Base-by-base conservation (phyloP, 2,329 filamentous ascomycete genomes). In the Akanthomyces lecanii region DNA sequence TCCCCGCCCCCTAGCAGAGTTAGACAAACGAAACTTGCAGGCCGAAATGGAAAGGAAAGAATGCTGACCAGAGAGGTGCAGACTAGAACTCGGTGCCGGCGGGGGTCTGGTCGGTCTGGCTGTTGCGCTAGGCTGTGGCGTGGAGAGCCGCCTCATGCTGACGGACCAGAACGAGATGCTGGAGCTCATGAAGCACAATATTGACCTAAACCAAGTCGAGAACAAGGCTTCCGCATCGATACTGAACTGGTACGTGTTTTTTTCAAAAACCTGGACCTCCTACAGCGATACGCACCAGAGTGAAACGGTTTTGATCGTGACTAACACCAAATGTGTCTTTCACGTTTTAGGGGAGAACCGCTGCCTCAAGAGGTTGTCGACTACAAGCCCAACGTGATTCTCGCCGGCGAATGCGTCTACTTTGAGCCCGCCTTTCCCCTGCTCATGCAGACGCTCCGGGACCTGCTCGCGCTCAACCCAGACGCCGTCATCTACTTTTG, bases 331-430 rank as follows among this genome's bases (percentile, higher is more conserved):
- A 30, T 30, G 4, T 30, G 28, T 30, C 28, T 30, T 30, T 6
- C 6, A 6, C 28, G 4, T 4, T 61, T 48, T 42, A 88, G 86
- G 87, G 86, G 86, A 63, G 81, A 88, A 66, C 77, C 83, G 59
- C 77, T 89, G 52, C 79, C 85, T 44, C 74, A 78, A 48, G 75
- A 78, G 50, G 78, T 89, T 50, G 68, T 81, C 59, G 76, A 81
- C 61, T 79, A 81, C 68, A 84, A 84, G 66, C 91, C 92, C 21
- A 87, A 93, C 70, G 81, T 97, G 62, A 87, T 99, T 62, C 83
- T 98, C n/a, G 95, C 95, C 4, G 94, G 93, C 47, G 95, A 98
- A 75, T 98, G 94, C 76, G 92, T 97, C 55, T 99, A 98, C 79
- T 96, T 96, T 74, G 95, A 98, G 76, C 92, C 94, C 3, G 91